Base-by-base conservation (phyloP, 441 rosid species). In the Euphorbia corollata region DNA sequence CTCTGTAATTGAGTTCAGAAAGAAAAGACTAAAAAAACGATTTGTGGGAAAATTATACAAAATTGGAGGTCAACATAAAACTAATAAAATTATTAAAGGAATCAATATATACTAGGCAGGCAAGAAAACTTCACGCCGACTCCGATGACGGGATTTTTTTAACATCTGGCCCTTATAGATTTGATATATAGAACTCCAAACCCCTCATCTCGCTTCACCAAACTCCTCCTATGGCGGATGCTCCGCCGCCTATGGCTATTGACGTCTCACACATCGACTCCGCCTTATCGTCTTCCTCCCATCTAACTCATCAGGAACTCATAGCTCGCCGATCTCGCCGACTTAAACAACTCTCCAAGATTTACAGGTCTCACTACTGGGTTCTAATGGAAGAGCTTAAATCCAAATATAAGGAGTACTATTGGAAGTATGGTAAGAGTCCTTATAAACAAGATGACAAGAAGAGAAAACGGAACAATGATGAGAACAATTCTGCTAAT, bases 381-480 rank as follows among this genome's bases (percentile, higher is more conserved):
- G 64, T 67, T 6, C 60, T 81, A 16, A 74, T 63, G 85, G 85
- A 82, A 59, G 84, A 84, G 45, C 68, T 84, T 59, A 77, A 69
- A 22, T 43, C 53, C 19, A 74, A 51, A 59, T 54, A 77, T 71
- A 77, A 65, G 32, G 78, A 76, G 24, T 62, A 77, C 63, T 75
- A 38, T 60, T 81, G 87, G 87, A 45, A 56, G 51, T 79, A 79
- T 27, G 85, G 87, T 12, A 72, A 63, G 61, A 81, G 82, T 32
- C 87, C 85, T 5, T 77, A 70, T 67, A 79, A 63, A 56, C 79
- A 75, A 59, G 81, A 79, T 22, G 68, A 71, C 20, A 34, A 64
- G 7, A 11, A 56, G 13, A 30, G 60, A 41, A 65, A 58, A 11
- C 57, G 54, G 23, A 61, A 47, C 39, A 3, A 53, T 24, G 16